Conservation (phyloP, 345 rosid genomes). For the Camelina laxa region DNA sequence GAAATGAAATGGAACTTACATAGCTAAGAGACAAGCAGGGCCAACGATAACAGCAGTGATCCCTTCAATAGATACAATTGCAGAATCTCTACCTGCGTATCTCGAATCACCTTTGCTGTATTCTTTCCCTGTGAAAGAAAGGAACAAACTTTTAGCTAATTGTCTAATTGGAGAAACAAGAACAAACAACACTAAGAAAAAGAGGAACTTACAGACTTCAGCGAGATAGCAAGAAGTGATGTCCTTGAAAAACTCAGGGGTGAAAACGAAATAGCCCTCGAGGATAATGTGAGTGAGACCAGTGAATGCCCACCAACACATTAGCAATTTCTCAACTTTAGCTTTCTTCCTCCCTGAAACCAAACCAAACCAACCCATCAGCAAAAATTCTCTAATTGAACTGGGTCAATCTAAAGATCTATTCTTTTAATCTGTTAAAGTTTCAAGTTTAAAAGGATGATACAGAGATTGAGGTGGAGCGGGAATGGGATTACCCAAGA, state of each 20-base stretch:
- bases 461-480: background rate
- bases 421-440: background rate
- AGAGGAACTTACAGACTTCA: slow-evolving; percentile 87
- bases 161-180: background rate
- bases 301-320: slow-evolving; percentile 99
- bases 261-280: slow-evolving; percentile 91
- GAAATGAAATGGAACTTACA: slow-evolving; percentile 52
- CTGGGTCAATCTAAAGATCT: slow-evolving; percentile 1
- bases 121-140: slow-evolving; percentile 77
- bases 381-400: background rate
- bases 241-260: slow-evolving; percentile 85
- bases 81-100: slow-evolving; percentile 80
- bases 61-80: slow-evolving; percentile 78
- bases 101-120: slow-evolving; percentile 98
- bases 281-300: slow-evolving; percentile 84
- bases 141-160: background rate
- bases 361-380: background rate
- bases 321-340: slow-evolving; percentile 63
- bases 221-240: slow-evolving; percentile 73
- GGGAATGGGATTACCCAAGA: slow-evolving; percentile 60
- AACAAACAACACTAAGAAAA: background rate
- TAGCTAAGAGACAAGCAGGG: slow-evolving; percentile 77
- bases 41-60: slow-evolving; percentile 87
- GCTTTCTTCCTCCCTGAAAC: slow-evolving; percentile 46
- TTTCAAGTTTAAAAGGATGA: background rate